Percentiles rank a stretch among this genome's conserved stretches.
phyloP scores from a whole-genome alignment of 176 grass and related monocot genomes.

The maize (Zea mays) region DNA sequence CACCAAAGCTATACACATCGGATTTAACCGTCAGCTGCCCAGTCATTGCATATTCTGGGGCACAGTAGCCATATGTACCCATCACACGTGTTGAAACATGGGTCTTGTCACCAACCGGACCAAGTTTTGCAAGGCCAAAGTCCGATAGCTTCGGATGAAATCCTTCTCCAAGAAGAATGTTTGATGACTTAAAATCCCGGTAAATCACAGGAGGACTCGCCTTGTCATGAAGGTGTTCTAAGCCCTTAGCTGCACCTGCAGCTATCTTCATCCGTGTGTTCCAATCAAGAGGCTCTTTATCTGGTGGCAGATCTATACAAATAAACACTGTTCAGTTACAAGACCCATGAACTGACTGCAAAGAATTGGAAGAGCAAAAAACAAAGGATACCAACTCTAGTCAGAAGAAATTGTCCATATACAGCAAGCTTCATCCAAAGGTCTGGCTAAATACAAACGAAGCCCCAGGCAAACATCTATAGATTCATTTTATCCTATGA shows the following conservation, averaged over 20 bases:
- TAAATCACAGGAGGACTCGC: conserved; percentile 85
- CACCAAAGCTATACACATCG: conserved; percentile 90
- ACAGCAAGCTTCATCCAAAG: conserved; percentile 4
- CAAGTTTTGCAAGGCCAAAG: conserved; percentile 88
- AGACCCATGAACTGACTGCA: not conserved
- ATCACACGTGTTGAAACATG: conserved; percentile 92
- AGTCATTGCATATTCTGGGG: conserved; percentile 94
- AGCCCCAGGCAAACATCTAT: not conserved
- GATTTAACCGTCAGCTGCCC: conserved; percentile 87
- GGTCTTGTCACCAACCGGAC: conserved; percentile 90
- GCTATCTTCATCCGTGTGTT: conserved; percentile 92
- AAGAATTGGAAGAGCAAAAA: conserved; percentile 10
- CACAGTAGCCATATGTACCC: conserved; percentile 92
- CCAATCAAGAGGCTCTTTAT: conserved; percentile 86
- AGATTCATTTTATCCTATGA: not conserved
- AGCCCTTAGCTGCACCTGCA: conserved; percentile 86
- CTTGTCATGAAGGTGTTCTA: conserved; percentile 91
- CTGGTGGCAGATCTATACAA: conserved; percentile 65
- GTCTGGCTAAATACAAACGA: not conserved
- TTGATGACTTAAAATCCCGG: conserved; percentile 89
- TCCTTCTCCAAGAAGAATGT: conserved; percentile 85
- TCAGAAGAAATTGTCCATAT: not conserved
- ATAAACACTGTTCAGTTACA: not conserved
- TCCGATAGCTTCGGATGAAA: conserved; percentile 84
- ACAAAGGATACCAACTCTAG: not conserved